Conservation (phyloP, 1,284 basidiomycete genomes). For the Exsudoporus floridanus region DNA sequence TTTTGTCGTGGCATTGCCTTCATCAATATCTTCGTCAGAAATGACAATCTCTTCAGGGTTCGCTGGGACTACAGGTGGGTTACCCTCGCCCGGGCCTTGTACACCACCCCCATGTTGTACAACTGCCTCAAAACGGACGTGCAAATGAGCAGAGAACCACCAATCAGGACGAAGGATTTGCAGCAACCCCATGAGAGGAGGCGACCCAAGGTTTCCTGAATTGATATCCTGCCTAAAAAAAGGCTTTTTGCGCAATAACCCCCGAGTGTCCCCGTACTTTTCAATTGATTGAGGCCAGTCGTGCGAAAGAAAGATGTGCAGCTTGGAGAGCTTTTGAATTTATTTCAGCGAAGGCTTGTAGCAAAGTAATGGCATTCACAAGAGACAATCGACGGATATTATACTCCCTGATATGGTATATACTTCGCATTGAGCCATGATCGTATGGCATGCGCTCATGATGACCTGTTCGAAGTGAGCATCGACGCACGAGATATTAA, state of each 20-base stretch:
- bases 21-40: constrained; percentile 49
- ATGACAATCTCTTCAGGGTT: constrained; percentile 73
- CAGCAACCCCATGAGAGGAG: constrained; percentile 82
- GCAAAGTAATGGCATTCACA: constrained; percentile 43
- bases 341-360: constrained; percentile 4
- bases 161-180: constrained; percentile 75
- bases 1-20: constrained; percentile 13
- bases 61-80: background rate
- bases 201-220: constrained; percentile 79
- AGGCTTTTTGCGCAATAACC: constrained; percentile 75
- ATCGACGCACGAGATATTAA: background rate
- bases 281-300: constrained; percentile 95
- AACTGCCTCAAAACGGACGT: constrained; percentile 78
- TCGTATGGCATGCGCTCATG: constrained; percentile 74
- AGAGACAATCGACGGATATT: constrained; percentile 80
- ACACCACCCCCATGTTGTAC: constrained; percentile 37
- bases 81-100: background rate
- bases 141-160: constrained; percentile 97
- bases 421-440: constrained; percentile 69
- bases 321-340: constrained; percentile 51
- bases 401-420: constrained; percentile 91
- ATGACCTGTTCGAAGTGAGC: constrained; percentile 49
- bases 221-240: constrained; percentile 80
- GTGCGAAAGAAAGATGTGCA: constrained; percentile 87
- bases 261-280: constrained; percentile 70